Conservation (phyloP, 225 moss, liverwort and hornwort species). For the Ulota crispa region DNA sequence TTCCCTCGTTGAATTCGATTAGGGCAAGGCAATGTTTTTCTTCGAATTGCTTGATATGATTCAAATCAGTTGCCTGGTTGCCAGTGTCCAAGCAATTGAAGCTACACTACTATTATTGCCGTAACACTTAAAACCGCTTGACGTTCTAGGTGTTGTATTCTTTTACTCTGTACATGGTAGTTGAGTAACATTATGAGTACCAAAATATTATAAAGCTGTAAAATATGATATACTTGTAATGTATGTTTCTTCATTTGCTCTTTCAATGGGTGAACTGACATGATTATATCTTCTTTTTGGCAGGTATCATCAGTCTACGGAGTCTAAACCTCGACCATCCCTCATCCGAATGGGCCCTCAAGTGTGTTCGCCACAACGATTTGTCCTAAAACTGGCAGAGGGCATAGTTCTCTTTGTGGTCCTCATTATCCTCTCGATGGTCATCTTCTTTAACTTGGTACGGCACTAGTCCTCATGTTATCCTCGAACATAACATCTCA, state of each 20-base stretch:
- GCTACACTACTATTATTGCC: background rate
- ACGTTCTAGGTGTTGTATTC: background rate
- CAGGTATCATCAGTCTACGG: constrained; percentile 37
- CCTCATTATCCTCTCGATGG: constrained; percentile 69
- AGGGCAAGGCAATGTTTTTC: background rate
- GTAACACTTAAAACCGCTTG: background rate
- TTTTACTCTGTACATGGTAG: background rate
- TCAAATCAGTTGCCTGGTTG: background rate
- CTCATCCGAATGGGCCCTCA: constrained; percentile 38
- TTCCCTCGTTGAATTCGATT: background rate
- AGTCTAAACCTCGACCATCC: constrained; percentile 22
- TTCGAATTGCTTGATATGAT: background rate
- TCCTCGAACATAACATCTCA: background rate
- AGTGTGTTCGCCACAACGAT: constrained; percentile 61
- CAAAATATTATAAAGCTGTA: background rate
- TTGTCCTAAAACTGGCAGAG: constrained; percentile 73
- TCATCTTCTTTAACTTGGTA: constrained; percentile 93
- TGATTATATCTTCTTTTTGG: constrained; percentile 10
- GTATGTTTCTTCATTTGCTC: background rate
- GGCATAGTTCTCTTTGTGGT: constrained; percentile 74
- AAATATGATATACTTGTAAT: background rate
- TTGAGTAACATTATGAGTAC: background rate
- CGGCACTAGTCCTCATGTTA: background rate
- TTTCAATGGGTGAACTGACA: background rate
- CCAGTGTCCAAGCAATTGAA: background rate